These are phyloP conservation scores for Orychophragmus violaceus DNA, from an alignment of 345 rosid genomes.

Conservation along the genomic window DNA sequence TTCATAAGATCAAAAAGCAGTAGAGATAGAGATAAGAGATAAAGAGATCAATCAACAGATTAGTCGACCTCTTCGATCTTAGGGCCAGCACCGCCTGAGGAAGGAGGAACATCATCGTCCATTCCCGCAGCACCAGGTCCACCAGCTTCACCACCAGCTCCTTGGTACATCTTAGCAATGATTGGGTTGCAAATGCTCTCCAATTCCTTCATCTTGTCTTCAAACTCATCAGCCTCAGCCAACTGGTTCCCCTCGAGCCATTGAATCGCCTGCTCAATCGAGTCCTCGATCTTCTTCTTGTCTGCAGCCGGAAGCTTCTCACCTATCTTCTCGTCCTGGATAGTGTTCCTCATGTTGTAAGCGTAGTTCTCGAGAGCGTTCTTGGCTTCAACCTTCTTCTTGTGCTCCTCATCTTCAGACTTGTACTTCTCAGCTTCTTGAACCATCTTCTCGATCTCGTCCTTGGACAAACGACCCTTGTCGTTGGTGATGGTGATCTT, in stretches of 20 bases:
- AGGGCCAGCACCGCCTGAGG: conserved; percentile 58
- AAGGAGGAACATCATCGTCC: conserved; percentile 33
- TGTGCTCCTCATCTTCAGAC: conserved; percentile 69
- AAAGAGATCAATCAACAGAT: conserved; percentile 8
- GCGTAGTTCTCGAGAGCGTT: conserved; percentile 66
- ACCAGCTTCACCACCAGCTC: conserved; percentile 52
- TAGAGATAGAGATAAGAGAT: not conserved
- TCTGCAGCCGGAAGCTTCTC: conserved; percentile 50
- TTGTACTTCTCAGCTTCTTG: conserved; percentile 79
- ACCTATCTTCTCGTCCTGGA: conserved; percentile 65
- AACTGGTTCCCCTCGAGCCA: conserved; percentile 73
- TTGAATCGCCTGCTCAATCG: conserved; percentile 52
- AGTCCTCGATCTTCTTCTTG: conserved; percentile 68
- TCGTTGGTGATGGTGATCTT: conserved; percentile 75
- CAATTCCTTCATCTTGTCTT: conserved; percentile 85
- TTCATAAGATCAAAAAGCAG: not conserved
- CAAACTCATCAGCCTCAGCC: conserved; percentile 66
- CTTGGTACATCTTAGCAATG: conserved; percentile 76
- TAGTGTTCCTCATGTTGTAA: conserved; percentile 72
- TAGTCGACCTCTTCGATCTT: conserved; percentile 47
- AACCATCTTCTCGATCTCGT: conserved; percentile 74
- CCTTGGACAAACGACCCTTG: conserved; percentile 69
- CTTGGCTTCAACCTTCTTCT: conserved; percentile 74
- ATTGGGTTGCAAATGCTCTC: conserved; percentile 81
- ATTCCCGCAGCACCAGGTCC: conserved; percentile 44